Evolutionary conservation across 2,329 filamentous ascomycete species (phyloP).

Genomic region (Verticillium tricorpus): DNA sequence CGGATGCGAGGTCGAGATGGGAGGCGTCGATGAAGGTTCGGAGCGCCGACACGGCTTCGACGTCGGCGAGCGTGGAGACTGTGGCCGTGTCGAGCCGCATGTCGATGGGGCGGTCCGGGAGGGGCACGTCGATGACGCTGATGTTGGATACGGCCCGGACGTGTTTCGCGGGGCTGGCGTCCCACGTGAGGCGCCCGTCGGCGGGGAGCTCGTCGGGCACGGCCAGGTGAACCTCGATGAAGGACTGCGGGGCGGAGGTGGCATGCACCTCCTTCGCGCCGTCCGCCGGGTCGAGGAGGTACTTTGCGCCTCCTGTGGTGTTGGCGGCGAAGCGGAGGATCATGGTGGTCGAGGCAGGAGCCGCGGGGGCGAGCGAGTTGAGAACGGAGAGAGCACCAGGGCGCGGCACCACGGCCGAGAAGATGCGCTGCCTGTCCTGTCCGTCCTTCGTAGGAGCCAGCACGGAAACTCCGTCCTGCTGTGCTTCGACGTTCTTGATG

Average conservation of each 20-base stretch:
- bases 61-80: slow-evolving; percentile 18
- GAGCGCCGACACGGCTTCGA: slow-evolving; percentile 25
- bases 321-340: slow-evolving; percentile 43
- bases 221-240: slow-evolving; percentile 13
- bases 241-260: neutral
- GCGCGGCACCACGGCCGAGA: slow-evolving; percentile 43
- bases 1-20: slow-evolving; percentile 38
- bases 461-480: neutral
- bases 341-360: slow-evolving; percentile 23
- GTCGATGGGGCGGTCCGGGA: slow-evolving; percentile 43
- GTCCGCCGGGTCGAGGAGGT: neutral
- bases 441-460: neutral
- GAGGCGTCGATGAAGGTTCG: slow-evolving; percentile 38
- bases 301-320: slow-evolving; percentile 1
- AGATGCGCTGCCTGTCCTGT: slow-evolving; percentile 22
- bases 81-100: slow-evolving; percentile 37
- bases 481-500: neutral
- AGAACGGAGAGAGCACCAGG: slow-evolving; percentile 35
- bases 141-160: slow-evolving; percentile 33
- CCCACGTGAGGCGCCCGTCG: slow-evolving; percentile 12
- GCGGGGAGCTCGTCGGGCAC: slow-evolving; percentile 8
- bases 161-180: slow-evolving; percentile 17
- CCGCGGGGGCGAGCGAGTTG: slow-evolving; percentile 15
- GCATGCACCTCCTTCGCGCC: neutral
- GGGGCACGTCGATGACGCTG: slow-evolving; percentile 36